These are phyloP conservation scores for Neopestalotiopsis sp. DNA, from an alignment of 2,329 filamentous ascomycete species.

Conservation along the genomic window DNA sequence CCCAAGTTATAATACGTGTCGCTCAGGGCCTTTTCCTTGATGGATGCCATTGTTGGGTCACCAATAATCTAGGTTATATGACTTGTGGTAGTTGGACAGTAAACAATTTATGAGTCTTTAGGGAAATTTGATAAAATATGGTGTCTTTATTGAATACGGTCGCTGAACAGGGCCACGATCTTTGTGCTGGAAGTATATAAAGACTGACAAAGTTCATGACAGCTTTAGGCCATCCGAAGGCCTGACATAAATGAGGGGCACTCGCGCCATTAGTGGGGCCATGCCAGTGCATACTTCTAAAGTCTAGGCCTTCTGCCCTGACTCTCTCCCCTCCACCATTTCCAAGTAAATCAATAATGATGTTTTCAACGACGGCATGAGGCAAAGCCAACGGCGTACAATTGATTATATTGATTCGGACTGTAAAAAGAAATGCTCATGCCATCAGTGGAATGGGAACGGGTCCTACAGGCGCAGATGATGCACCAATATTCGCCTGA, in stretches of 20 bases:
- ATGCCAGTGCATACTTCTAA: neutral
- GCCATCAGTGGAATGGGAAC: conserved; percentile 23
- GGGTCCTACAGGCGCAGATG: conserved; percentile 26
- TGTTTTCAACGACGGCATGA: neutral
- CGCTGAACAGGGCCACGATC: neutral
- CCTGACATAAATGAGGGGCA: neutral
- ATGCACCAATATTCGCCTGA: conserved; percentile 49
- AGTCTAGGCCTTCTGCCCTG: neutral
- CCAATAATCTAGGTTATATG: neutral
- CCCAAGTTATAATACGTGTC: conserved; percentile 68
- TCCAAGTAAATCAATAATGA: neutral
- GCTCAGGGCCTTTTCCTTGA: neutral
- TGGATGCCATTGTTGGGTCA: neutral
- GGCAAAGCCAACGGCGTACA: neutral
- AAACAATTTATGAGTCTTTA: neutral
- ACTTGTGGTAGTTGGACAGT: neutral
- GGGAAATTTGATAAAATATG: neutral
- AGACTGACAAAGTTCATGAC: neutral
- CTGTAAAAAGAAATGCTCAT: neutral
- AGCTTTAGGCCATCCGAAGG: neutral
- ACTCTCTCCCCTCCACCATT: neutral
- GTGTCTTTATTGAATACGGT: neutral
- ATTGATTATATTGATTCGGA: neutral
- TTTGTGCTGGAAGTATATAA: neutral
- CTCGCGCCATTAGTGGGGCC: neutral